phyloP scores from a whole-genome alignment of 495 filamentous ascomycete genomes.

The Copromyces sp. region DNA sequence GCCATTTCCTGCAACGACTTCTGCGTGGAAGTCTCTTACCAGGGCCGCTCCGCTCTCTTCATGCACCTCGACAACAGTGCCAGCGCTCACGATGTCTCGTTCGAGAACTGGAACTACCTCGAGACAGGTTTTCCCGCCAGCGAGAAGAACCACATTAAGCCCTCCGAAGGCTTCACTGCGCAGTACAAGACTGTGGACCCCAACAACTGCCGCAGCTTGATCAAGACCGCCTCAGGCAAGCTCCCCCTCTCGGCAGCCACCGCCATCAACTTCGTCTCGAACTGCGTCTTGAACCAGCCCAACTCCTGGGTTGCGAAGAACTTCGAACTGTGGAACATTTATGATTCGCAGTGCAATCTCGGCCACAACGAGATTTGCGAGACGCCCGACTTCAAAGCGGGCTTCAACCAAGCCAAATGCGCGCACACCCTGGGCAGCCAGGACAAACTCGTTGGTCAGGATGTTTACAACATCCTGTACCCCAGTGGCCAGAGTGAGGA shows the following conservation, averaged over 20 bases:
- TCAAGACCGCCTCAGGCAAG: slow-evolving; percentile 15
- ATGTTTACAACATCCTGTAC: not conserved
- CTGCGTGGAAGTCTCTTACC: slow-evolving; percentile 28
- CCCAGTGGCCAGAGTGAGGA: not conserved
- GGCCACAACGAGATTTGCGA: slow-evolving; percentile 31
- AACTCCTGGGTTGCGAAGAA: slow-evolving; percentile 25
- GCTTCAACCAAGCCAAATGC: slow-evolving; percentile 20
- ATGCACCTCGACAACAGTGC: slow-evolving; percentile 31
- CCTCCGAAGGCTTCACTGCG: slow-evolving; percentile 26
- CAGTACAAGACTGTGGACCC: slow-evolving; percentile 15
- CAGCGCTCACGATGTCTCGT: too few species aligned
- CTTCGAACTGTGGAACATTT: slow-evolving; percentile 28
- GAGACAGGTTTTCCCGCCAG: slow-evolving; percentile 26
- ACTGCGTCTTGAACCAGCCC: slow-evolving; percentile 22
- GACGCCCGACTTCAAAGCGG: slow-evolving; percentile 15
- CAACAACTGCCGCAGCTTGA: slow-evolving; percentile 19
- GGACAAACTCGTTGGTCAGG: not conserved
- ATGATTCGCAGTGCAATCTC: slow-evolving; percentile 23
- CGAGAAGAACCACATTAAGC: not conserved
- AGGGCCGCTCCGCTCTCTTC: slow-evolving; percentile 26
- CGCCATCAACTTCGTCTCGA: slow-evolving; percentile 32
- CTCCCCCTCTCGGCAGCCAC: slow-evolving; percentile 32
- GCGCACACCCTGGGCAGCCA: slow-evolving; percentile 22
- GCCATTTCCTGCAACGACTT: slow-evolving; percentile 32
- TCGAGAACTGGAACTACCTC: slow-evolving; percentile 34